Percentiles rank a stretch among this genome's conserved stretches.
phyloP scores from a whole-genome alignment of 441 rosid species.

The Populus hybrid region DNA sequence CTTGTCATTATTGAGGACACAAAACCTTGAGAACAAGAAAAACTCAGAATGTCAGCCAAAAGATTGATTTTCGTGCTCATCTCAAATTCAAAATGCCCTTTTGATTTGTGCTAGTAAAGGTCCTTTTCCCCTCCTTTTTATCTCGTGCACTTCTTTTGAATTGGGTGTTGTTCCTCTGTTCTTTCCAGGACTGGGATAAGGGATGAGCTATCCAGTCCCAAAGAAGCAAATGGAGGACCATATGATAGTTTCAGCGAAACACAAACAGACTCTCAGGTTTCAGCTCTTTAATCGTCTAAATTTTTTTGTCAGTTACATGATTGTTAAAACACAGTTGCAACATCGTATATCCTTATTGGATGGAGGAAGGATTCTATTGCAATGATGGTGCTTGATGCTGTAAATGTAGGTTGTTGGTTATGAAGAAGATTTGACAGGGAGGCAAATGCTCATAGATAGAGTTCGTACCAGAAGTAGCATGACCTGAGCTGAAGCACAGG shows the following conservation, averaged over 20 bases:
- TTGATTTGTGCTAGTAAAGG: not conserved
- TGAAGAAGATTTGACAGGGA: slow-evolving; percentile 96
- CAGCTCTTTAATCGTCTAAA: slow-evolving; percentile 19
- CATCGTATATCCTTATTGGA: not conserved
- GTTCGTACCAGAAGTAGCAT: slow-evolving; percentile 89
- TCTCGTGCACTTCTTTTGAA: not conserved
- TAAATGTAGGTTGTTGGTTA: slow-evolving; percentile 77
- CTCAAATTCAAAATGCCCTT: no score
- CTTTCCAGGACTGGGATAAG: slow-evolving; percentile 44
- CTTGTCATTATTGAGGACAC: not conserved
- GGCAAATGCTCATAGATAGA: slow-evolving; percentile 96
- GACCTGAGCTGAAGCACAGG: slow-evolving; percentile 20
- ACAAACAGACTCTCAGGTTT: slow-evolving; percentile 97
- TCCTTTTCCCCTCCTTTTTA: not conserved
- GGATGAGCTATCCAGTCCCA: slow-evolving; percentile 40
- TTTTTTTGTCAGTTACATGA: slow-evolving; percentile 11
- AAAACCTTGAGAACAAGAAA: not conserved
- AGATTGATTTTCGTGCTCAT: not conserved
- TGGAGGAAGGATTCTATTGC: not conserved
- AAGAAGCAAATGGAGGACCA: slow-evolving; percentile 32
- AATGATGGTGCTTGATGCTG: slow-evolving; percentile 14
- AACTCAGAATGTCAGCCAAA: not conserved
- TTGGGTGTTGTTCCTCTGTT: slow-evolving; percentile 8
- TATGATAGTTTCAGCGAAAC: slow-evolving; percentile 89
- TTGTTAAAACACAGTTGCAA: not conserved